phyloP scores from a whole-genome alignment of 352 stramenopile genomes.

The Phytophthora lateralis region DNA sequence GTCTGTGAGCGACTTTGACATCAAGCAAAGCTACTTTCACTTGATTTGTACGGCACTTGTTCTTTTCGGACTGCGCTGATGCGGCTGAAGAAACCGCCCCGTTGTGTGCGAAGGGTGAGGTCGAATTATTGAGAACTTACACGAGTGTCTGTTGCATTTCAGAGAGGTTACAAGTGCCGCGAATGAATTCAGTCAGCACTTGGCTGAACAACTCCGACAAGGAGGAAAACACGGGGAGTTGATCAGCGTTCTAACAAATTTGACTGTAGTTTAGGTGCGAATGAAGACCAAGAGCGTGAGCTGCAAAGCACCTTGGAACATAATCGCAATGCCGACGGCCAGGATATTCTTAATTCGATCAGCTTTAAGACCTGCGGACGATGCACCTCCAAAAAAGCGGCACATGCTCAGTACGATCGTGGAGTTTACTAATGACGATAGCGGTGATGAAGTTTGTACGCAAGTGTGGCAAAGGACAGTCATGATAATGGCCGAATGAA shows the following conservation, averaged over 20 bases:
- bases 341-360: too few species aligned
- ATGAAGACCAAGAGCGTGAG: too few species aligned
- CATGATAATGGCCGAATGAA: conserved; percentile 13
- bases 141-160: conserved; percentile 23
- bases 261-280: too few species aligned
- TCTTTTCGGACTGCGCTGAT: conserved; percentile 43
- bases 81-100: conserved; percentile 30
- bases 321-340: too few species aligned
- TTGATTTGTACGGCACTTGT: conserved; percentile 42
- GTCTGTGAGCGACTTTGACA: conserved; percentile 41
- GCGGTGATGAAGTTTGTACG: neutral
- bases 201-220: too few species aligned
- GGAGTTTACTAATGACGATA: conserved; percentile 6
- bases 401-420: conserved; percentile 16
- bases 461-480: conserved; percentile 28
- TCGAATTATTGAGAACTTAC: too few species aligned
- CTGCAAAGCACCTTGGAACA: too few species aligned
- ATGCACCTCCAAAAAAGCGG: too few species aligned
- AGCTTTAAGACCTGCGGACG: too few species aligned
- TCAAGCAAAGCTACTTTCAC: conserved; percentile 29
- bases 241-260: too few species aligned
- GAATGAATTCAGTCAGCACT: conserved; percentile 23
- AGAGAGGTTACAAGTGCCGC: conserved; percentile 14
- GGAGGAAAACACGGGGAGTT: too few species aligned
- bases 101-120: conserved; percentile 25